Percentiles rank a stretch among this genome's conserved stretches.
Evolutionary conservation across 306 rosid species (phyloP).

Genomic region (Cucumis sativus): Cucumber_9930_V3 NC_026659.2:1844501-1845000

Average conservation of each 20-base stretch:
- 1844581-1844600: constrained; percentile 70
- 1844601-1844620: constrained; percentile 4
- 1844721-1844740: background rate
- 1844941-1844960: background rate
- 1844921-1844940: background rate
- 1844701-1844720: background rate
- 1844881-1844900: background rate
- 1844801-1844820: background rate
- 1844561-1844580: constrained; percentile 78
- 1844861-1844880: background rate
- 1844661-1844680: background rate
- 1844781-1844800: background rate
- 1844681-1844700: background rate
- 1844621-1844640: background rate
- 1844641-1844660: background rate
- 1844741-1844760: background rate
- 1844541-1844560: constrained; percentile 52
- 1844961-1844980: background rate
- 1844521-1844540: constrained; percentile 51
- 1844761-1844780: background rate
- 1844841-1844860: background rate
- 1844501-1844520: constrained; percentile 55
- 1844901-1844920: background rate
- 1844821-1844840: background rate
- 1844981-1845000: background rate